Base-by-base conservation (phyloP, 441 rosid species). In the Pelargonium myrrhifolium region DNA sequence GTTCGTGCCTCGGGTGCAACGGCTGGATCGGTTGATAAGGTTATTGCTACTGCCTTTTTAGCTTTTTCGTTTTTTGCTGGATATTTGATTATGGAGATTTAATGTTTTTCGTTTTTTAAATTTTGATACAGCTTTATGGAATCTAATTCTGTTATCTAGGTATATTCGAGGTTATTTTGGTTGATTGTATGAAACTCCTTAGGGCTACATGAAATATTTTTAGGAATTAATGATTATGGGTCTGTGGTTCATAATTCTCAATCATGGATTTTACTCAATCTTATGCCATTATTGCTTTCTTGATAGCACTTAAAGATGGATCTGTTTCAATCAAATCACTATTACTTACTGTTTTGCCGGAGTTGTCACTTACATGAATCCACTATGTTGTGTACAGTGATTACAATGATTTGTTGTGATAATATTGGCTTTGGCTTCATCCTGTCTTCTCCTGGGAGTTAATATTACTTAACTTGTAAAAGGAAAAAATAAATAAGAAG, bases 21-120 rank as follows among this genome's bases (percentile, higher is more conserved):
- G 31, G 95, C 95, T 51, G 98, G 97, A 53, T 0, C 31, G 0
- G 71, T 84, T 2, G 97, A 93, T 73, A 93, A 80, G 96, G 94
- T 88, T 31, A 59, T 76, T 66, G 51, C 40, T 6, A 17, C 39
- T 56, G 64, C 63, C 4, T 12, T 7, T 6, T 69, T 15, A 11
- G 40, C 9, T 17, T 3, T 21, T 20, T 51, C 18, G 20, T n/a
- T 6, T 28, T 28, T n/a, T 59, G 37, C 37, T 31, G 37, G 37
- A 31, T 31, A 4, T 62, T 43, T 12, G 14, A 1, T 18, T 51
- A 15, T 31, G 20, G 9, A 22, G 24, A 12, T 6, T 67, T 17
- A 15, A 22, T 28, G 22, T 12, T 9, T 55, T 15, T 67, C 3
- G 14, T 9, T 31, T 31, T 31, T 31, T 4, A 31, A 31, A 5